Conservation (phyloP, 306 rosid species). For the Delonix regia region DNA sequence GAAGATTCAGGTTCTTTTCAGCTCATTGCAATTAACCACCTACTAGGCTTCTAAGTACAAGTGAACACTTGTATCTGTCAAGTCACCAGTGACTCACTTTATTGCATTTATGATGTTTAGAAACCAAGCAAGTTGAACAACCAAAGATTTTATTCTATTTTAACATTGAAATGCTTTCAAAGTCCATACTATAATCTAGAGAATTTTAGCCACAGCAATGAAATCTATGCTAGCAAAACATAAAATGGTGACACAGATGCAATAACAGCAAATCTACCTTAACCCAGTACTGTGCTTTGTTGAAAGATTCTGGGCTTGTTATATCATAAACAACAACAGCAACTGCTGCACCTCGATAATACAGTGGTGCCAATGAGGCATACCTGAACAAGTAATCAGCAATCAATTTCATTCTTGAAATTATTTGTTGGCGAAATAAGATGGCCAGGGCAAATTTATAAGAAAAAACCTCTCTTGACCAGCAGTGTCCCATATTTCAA, state of each 20-base stretch:
- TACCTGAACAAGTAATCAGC: conserved; percentile 59
- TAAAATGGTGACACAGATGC: conserved; percentile 16
- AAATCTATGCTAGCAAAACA: conserved; percentile 2
- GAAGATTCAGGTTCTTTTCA: conserved; percentile 7
- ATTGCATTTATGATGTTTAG: neutral
- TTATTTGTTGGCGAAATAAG: conserved; percentile 25
- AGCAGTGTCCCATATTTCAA: conserved; percentile 99
- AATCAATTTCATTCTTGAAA: conserved; percentile 28
- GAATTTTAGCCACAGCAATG: conserved; percentile 14
- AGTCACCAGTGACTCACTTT: neutral
- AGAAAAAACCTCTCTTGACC: conserved; percentile 91
- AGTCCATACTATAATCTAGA: conserved; percentile 12
- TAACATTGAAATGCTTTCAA: conserved; percentile 16
- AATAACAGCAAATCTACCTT: conserved; percentile 63
- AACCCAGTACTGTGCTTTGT: conserved; percentile 99
- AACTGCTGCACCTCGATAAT: conserved; percentile 96
- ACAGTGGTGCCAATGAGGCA: conserved; percentile 95
- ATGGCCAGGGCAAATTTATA: neutral
- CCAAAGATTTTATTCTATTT: neutral
- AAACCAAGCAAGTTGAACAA: conserved; percentile 3
- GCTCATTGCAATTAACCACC: neutral
- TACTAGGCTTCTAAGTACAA: neutral
- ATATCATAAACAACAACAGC: conserved; percentile 96
- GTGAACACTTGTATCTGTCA: neutral
- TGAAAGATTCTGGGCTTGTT: conserved; percentile 90